Conservation (phyloP, 2,329 filamentous ascomycete species). For the Colletotrichum coccodes region DNA sequence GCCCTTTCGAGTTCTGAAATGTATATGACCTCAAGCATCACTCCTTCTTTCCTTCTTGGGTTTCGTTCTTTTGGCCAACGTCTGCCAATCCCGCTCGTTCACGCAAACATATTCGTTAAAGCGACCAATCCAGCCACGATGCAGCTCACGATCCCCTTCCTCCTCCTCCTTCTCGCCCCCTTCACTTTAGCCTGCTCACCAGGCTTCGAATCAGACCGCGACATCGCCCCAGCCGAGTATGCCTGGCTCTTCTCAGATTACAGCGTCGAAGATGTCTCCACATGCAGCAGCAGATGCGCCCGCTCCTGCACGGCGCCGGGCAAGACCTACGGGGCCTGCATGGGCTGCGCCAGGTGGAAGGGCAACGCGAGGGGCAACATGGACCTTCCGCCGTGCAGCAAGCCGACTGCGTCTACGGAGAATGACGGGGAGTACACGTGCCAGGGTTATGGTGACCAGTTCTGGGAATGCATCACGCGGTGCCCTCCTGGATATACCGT, state of each 20-base stretch:
- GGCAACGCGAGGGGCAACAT: background rate
- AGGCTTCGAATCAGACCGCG: background rate
- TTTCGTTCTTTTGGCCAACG: too few species aligned
- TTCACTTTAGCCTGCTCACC: background rate
- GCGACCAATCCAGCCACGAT: background rate
- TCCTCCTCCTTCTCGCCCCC: background rate
- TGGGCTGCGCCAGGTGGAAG: conserved; percentile 14
- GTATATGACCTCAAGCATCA: too few species aligned
- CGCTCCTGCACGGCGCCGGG: conserved; percentile 11
- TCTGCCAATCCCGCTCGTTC: too few species aligned
- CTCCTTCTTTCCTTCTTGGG: too few species aligned
- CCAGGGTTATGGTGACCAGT: background rate
- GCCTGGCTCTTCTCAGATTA: conserved; percentile 12
- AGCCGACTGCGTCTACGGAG: background rate
- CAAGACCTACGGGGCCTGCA: background rate
- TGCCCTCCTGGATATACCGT: conserved; percentile 35
- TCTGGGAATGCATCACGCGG: conserved; percentile 7
- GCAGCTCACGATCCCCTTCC: background rate
- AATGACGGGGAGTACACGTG: conserved; percentile 2
- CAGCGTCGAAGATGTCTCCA: background rate
- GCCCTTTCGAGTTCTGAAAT: too few species aligned
- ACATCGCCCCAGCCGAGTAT: background rate
- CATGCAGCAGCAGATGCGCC: background rate
- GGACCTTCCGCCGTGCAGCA: conserved; percentile 7
- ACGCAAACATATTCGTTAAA: too few species aligned